These are phyloP conservation scores for Alternaria ventricosa DNA, from an alignment of 2,329 filamentous ascomycete genomes.

Conservation along the genomic window DNA sequence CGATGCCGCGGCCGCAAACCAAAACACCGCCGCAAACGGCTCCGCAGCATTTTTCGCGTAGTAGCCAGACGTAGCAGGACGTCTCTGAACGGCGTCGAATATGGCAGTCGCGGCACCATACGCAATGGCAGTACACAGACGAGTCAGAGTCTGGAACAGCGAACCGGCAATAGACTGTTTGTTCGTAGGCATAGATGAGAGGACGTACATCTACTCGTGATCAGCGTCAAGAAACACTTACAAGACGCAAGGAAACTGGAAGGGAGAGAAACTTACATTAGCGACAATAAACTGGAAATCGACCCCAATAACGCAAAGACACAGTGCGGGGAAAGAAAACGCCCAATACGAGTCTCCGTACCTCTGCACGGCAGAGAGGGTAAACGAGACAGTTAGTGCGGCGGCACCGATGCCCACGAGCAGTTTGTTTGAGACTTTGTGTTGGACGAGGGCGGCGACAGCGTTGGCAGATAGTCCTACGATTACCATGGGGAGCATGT, in stretches of 20 bases:
- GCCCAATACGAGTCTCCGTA: conserved; percentile 67
- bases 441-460: conserved; percentile 66
- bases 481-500: conserved; percentile 70
- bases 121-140: conserved; percentile 65
- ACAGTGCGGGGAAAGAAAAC: conserved; percentile 67
- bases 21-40: conserved; percentile 61
- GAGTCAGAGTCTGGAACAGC: conserved; percentile 71
- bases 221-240: not conserved
- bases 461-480: conserved; percentile 69
- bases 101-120: conserved; percentile 69
- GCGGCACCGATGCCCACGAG: conserved; percentile 63
- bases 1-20: conserved; percentile 57
- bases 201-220: conserved; percentile 67
- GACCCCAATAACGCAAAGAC: conserved; percentile 68
- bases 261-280: conserved; percentile 57
- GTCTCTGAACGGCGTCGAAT: conserved; percentile 55
- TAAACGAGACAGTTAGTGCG: conserved; percentile 54
- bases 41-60: conserved; percentile 54
- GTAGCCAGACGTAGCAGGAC: conserved; percentile 45
- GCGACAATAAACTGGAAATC: conserved; percentile 75
- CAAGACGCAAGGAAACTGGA: not conserved
- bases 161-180: conserved; percentile 72
- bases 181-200: conserved; percentile 67
- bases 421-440: conserved; percentile 68
- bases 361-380: conserved; percentile 65